Evolutionary conservation across 768 basidiomycete genomes (phyloP), one percentile per base, ranked within the genome.

Genomic region (Boletus pseudopeckii): DNA sequence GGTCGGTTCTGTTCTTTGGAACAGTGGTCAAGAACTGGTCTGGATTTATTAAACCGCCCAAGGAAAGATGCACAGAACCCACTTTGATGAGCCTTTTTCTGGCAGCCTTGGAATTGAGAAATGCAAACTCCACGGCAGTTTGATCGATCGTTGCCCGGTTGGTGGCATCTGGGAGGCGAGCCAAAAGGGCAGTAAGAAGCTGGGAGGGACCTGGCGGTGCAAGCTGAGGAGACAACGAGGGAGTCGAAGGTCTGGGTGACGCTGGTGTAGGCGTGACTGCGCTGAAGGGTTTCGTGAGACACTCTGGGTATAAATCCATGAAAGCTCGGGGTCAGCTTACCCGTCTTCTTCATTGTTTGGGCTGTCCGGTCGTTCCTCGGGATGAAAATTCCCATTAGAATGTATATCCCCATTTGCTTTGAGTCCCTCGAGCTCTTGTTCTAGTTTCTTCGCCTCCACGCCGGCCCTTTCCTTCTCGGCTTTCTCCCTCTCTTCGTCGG

Each of bases 101-200:
- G 13, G 95, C 92, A 20, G 96, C 93, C 69, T 98, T 98, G 40
- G 93, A 95, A 66, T 98, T 99, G 53, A 99, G 76, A 64, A 95
- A 92, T 0, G 93, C 92, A 69, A 99, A 99, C 57, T 99, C 96
- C 37, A 98, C 83, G 0, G 94, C 94, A 28, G 88, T 87, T 71
- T 96, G 92, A 67, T 99, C 97, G 53, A 98, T 90, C 55, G 92
- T 70, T 2, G 82, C 80, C 15, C 91, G 83, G 64, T 93, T 98
- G 13, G 90, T 95, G n/a, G 91, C 90, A 68, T 99, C 96, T 0
- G 96, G 90, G 11, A 99, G 78, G 28, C 94, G 88, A 33, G 89
- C 85, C 37, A 99, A 84, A 18, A 99, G 77, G 11, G 92, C 90
- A 5, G 90, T 93, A 44, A 99, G 80, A 37, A 98, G 80, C 56